These are phyloP conservation scores for Cadophora sp. DNA, from an alignment of 2,329 filamentous ascomycete genomes.

Conservation along the genomic window DNA sequence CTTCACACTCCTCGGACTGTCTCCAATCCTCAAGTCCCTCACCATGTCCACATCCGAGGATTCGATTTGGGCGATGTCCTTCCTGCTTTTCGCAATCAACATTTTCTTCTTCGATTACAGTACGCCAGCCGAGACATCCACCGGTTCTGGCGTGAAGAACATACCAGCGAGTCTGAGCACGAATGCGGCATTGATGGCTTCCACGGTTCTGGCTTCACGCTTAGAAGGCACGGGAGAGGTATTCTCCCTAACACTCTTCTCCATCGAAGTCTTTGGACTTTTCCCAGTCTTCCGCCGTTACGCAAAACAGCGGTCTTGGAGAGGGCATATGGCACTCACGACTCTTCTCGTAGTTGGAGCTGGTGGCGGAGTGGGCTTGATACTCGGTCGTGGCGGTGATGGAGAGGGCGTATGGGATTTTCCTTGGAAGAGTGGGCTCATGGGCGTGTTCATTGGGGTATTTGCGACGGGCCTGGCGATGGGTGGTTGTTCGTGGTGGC, in stretches of 20 bases:
- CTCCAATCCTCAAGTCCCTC: slow-evolving; percentile 95
- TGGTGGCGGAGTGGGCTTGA: slow-evolving; percentile 75
- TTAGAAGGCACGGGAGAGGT: slow-evolving; percentile 91
- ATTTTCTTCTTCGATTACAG: slow-evolving; percentile 98
- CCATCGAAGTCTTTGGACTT: slow-evolving; percentile 94
- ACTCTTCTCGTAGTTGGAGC: slow-evolving; percentile 78
- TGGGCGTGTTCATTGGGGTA: slow-evolving; percentile 80
- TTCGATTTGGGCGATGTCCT: slow-evolving; percentile 97
- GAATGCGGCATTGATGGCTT: slow-evolving; percentile 96
- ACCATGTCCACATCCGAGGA: slow-evolving; percentile 91
- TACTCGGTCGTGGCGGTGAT: slow-evolving; percentile 57
- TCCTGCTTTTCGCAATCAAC: slow-evolving; percentile 92
- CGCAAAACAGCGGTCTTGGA: slow-evolving; percentile 81
- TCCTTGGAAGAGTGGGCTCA: slow-evolving; percentile 42
- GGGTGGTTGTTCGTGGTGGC: slow-evolving; percentile 96
- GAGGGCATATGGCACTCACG: slow-evolving; percentile 80
- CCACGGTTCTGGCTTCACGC: slow-evolving; percentile 88
- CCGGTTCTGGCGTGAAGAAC: slow-evolving; percentile 37
- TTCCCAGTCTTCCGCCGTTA: slow-evolving; percentile 98
- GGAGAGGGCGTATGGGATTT: slow-evolving; percentile 60
- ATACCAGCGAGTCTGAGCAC: slow-evolving; percentile 76
- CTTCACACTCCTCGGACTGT: slow-evolving; percentile 87
- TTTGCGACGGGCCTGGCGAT: slow-evolving; percentile 78
- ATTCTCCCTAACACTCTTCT: slow-evolving; percentile 93
- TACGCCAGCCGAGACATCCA: slow-evolving; percentile 62